Evolutionary conservation across 441 rosid species (phyloP).

Genomic region (Arabidopsis lyrata): DNA sequence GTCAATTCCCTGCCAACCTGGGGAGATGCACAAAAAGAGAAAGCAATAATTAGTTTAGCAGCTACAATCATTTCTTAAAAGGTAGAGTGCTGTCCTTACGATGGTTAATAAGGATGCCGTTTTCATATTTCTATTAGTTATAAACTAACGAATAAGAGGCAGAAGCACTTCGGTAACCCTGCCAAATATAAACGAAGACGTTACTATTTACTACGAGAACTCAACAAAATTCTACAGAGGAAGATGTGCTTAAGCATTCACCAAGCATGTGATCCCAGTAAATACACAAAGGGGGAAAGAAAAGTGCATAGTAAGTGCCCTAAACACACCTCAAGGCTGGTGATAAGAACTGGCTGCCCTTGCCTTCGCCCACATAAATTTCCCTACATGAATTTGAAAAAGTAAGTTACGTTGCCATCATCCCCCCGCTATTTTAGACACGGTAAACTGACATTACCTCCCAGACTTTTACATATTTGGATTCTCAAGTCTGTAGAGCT

Average conservation of each 20-base stretch:
- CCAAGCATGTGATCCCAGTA: conserved; percentile 24
- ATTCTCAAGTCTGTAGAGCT: conserved; percentile 72
- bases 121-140: conserved; percentile 8
- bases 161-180: conserved; percentile 93
- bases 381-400: conserved; percentile 65
- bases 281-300: conserved; percentile 14
- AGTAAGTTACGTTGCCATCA: conserved; percentile 11
- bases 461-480: conserved; percentile 95
- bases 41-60: conserved; percentile 23
- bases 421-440: conserved; percentile 25
- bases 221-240: conserved; percentile 23
- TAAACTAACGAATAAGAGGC: conserved; percentile 88
- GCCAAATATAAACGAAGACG: conserved; percentile 48
- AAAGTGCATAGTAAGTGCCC: conserved; percentile 29
- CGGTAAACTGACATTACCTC: conserved; percentile 63
- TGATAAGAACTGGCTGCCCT: conserved; percentile 97
- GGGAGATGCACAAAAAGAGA: conserved; percentile 35
- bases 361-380: conserved; percentile 93
- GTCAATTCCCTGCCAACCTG: conserved; percentile 99
- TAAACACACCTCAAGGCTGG: conserved; percentile 85
- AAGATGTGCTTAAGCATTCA: conserved; percentile 34
- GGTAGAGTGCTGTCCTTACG: conserved; percentile 5
- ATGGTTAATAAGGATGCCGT: background rate
- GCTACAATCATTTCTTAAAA: background rate
- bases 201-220: conserved; percentile 38